Percentiles rank a stretch among this genome's conserved stretches.
Evolutionary conservation across 2,329 filamentous ascomycete species (phyloP).

Genomic region (Rhytidhysteron rufulum): DNA sequence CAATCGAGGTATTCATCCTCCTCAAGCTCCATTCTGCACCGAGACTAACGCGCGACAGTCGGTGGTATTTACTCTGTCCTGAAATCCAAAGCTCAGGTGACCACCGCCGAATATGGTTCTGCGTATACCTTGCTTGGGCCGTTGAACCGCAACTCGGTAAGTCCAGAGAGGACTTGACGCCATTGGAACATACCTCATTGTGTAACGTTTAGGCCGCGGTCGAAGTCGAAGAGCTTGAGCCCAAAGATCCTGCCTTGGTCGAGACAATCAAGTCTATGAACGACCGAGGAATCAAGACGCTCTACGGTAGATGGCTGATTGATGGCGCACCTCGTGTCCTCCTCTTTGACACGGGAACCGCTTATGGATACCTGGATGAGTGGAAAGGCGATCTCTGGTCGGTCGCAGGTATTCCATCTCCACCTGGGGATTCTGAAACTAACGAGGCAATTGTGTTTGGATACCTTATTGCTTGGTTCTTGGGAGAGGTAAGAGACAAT

Average conservation of each 20-base stretch:
- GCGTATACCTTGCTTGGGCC: constrained; percentile 94
- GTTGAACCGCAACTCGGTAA: constrained; percentile 82
- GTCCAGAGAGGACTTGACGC: constrained; percentile 27
- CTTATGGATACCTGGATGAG: constrained; percentile 86
- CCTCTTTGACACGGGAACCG: constrained; percentile 91
- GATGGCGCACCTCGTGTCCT: constrained; percentile 92
- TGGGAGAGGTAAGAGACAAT: constrained; percentile 73
- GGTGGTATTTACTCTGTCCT: constrained; percentile 99
- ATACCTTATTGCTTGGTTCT: constrained; percentile 95
- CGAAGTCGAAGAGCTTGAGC: constrained; percentile 90
- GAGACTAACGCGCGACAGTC: constrained; percentile 52
- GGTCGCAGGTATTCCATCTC: constrained; percentile 86
- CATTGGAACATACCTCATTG: constrained; percentile 11
- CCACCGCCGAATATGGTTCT: constrained; percentile 97
- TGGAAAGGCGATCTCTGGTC: constrained; percentile 98
- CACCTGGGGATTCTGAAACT: constrained; percentile 86
- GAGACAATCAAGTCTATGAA: constrained; percentile 89
- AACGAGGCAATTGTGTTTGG: constrained; percentile 98
- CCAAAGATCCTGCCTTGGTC: constrained; percentile 72
- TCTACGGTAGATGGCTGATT: constrained; percentile 97
- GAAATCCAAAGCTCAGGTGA: constrained; percentile 97
- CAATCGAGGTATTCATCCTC: constrained; percentile 68
- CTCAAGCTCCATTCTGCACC: constrained; percentile 7
- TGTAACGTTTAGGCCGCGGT: constrained; percentile 70
- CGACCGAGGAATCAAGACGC: constrained; percentile 79